phyloP scores from a whole-genome alignment of 2,329 filamentous ascomycete genomes.

The Pseudocercospora fuligena region DNA sequence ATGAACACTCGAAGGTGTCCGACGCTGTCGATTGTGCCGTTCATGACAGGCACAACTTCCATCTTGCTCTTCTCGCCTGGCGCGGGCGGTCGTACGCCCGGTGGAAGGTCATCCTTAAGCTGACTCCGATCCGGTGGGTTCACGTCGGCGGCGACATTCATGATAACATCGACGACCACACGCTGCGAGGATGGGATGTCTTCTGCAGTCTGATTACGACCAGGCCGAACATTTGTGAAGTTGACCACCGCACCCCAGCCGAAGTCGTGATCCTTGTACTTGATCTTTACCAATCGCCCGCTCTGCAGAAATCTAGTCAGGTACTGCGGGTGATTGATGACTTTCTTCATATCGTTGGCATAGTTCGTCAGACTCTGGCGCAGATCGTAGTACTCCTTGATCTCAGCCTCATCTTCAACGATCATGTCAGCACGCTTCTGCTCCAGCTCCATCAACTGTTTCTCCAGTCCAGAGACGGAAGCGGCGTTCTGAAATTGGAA shows the following conservation, averaged over 20 bases:
- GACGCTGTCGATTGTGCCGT: conserved; percentile 84
- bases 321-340: conserved; percentile 91
- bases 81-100: conserved; percentile 64
- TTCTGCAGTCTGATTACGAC: conserved; percentile 68
- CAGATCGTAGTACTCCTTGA: conserved; percentile 93
- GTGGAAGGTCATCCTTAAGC: conserved; percentile 60
- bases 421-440: conserved; percentile 71
- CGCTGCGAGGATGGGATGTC: conserved; percentile 75
- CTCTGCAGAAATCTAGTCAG: conserved; percentile 82
- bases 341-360: conserved; percentile 84
- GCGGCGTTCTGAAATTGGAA: conserved; percentile 97
- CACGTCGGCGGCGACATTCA: conserved; percentile 66
- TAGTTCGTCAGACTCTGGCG: conserved; percentile 83
- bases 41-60: conserved; percentile 82
- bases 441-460: conserved; percentile 79
- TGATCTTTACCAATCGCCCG: conserved; percentile 86
- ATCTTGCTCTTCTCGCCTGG: conserved; percentile 71
- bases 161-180: conserved; percentile 80
- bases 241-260: conserved; percentile 92
- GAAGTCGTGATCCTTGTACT: conserved; percentile 79
- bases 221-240: conserved; percentile 63
- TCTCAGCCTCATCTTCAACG: conserved; percentile 83
- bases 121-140: conserved; percentile 44
- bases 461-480: conserved; percentile 81
- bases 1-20: conserved; percentile 83